Evolutionary conservation across 1,139 yeast species (phyloP).

Genomic region (Geotrichum macrosporum): DNA sequence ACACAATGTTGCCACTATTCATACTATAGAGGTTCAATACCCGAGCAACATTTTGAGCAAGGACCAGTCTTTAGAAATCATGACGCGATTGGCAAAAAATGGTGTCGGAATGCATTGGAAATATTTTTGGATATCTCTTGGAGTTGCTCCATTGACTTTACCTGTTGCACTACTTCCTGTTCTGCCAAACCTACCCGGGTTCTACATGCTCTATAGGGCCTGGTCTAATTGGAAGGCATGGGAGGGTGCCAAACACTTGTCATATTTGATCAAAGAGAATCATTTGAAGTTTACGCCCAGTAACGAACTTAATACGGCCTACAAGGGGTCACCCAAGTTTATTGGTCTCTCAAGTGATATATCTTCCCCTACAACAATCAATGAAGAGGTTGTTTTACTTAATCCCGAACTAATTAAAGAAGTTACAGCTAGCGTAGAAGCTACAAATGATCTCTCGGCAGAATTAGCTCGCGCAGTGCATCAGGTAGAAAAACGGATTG

Average conservation of each 20-base stretch:
- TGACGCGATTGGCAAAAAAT: conserved; percentile 35
- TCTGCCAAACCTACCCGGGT: conserved; percentile 94
- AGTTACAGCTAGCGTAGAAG: conserved; percentile 28
- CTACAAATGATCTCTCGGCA: conserved; percentile 29
- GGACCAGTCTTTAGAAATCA: conserved; percentile 28
- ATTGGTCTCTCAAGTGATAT: not conserved
- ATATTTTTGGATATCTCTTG: conserved; percentile 47
- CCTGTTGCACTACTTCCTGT: conserved; percentile 82
- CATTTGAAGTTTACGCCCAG: conserved; percentile 28
- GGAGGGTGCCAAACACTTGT: conserved; percentile 67
- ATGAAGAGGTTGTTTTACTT: conserved; percentile 23
- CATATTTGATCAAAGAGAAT: conserved; percentile 44
- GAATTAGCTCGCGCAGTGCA: conserved; percentile 32
- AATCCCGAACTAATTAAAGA: conserved; percentile 27
- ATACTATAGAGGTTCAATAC: conserved; percentile 31
- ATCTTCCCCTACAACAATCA: not conserved
- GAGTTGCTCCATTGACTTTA: conserved; percentile 70
- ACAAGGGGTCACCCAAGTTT: conserved; percentile 9
- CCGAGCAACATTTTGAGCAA: conserved; percentile 29
- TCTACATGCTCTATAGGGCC: conserved; percentile 73
- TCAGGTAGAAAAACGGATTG: conserved; percentile 26
- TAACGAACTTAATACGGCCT: conserved; percentile 26
- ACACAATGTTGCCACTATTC: conserved; percentile 22
- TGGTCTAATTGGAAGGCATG: conserved; percentile 82
- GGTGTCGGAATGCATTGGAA: conserved; percentile 45